Evolutionary conservation across 257 asterid genomes (phyloP), one percentile per base, ranked within the genome.

Genomic region (Solanum chiquidenum): DNA sequence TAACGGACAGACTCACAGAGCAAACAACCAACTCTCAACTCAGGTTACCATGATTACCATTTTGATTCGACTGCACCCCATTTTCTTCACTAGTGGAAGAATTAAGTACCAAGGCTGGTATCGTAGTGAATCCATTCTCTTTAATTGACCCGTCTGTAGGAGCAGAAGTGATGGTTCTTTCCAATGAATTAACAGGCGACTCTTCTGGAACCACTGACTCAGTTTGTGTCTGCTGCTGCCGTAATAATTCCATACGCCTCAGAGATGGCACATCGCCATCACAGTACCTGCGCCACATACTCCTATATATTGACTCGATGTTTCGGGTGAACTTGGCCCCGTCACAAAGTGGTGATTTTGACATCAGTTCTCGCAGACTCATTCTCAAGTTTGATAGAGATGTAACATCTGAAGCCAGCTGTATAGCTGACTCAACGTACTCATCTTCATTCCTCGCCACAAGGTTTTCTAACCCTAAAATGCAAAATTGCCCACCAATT

Each of bases 211-310:
- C 91, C 83, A 69, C 89, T 42, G 83, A 69, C 55, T 79, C 84
- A 58, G 12, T 35, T 42, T 85, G 73, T 68, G 82, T 88, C 90
- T 80, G 91, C 82, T 88, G 93, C 37, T 76, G 88, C 89, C 87
- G 91, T 79, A 91, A 68, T 84, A 88, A 86, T 86, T 93, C 98
- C 91, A 93, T 91, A 74, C 75, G 91, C 90, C 88, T 93, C 87
- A 92, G 89, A 44, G 99, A 97, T 83, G 99, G 99, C 83, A 96
- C 93, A 20, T 97, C 98, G 18, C 91, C 96, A 49, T 93, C 90
- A 90, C 99, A 96, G 88, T 96, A 97, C 40, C 98, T 91, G 60
- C 75, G 89, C 99, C 99, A 97, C 95, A 97, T 94, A 83, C 85
- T 89, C 90, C 98, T 90, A 92, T 92, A 97, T 58, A 92, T 87